Conservation (phyloP, 805 yeast genomes). For the Maudiozyma barnettii region DNA sequence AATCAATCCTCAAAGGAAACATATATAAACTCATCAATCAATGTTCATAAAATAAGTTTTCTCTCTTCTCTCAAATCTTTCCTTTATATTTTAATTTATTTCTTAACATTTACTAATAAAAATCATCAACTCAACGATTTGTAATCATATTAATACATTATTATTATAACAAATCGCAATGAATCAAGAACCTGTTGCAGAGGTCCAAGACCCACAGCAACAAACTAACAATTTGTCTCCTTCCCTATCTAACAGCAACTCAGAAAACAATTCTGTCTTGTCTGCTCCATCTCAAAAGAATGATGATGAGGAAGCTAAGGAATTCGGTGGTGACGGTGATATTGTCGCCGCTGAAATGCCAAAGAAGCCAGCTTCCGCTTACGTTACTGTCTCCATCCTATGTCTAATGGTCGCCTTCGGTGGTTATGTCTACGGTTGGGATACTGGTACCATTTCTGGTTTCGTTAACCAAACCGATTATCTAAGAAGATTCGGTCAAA, state of each 20-base stretch:
- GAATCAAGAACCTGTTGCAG: background rate
- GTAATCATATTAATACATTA: background rate
- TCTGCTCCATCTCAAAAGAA: conserved; percentile 20
- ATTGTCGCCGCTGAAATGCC: conserved; percentile 6
- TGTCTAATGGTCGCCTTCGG: conserved; percentile 47
- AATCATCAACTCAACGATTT: background rate
- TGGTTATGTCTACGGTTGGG: conserved; percentile 66
- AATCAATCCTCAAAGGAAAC: no score
- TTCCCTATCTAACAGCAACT: conserved; percentile 5
- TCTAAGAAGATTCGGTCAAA: conserved; percentile 41
- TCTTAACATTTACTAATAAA: background rate
- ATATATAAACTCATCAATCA: no score
- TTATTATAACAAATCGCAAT: background rate
- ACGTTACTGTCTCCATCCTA: conserved; percentile 14
- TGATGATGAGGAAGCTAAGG: conserved; percentile 17
- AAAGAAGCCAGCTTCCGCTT: conserved; percentile 11
- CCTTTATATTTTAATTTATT: background rate
- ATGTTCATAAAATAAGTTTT: no score
- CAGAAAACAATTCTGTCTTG: conserved; percentile 14
- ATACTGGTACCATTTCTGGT: conserved; percentile 68
- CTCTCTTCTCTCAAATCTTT: background rate
- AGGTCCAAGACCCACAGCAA: background rate
- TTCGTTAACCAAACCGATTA: conserved; percentile 54
- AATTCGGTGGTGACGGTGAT: conserved; percentile 2
- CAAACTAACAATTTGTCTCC: conserved; percentile 1